phyloP scores from a whole-genome alignment of 2,329 filamentous ascomycete species.

The Aplosporella prunicola region DNA sequence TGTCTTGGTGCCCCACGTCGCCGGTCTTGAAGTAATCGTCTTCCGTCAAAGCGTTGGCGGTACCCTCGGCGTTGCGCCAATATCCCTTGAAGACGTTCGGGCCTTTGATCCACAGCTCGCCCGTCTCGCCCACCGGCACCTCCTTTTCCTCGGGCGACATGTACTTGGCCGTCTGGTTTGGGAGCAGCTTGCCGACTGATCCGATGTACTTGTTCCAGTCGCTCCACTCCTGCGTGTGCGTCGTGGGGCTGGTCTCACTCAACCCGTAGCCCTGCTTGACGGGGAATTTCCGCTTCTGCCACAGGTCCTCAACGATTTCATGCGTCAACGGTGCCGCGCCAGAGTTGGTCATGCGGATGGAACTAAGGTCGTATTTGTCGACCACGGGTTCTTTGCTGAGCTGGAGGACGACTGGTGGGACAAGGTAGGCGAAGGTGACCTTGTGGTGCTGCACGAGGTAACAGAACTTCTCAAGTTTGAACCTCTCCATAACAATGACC shows the following conservation, averaged over 20 bases:
- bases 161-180: constrained; percentile 74
- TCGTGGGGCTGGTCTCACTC: constrained; percentile 74
- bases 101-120: constrained; percentile 59
- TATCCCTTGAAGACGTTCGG: constrained; percentile 77
- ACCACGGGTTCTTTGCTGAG: constrained; percentile 72
- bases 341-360: constrained; percentile 73
- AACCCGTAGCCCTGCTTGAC: constrained; percentile 92
- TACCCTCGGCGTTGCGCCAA: constrained; percentile 62
- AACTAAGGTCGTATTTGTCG: constrained; percentile 69
- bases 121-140: constrained; percentile 50
- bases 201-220: constrained; percentile 72
- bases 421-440: constrained; percentile 71
- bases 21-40: constrained; percentile 89
- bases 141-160: constrained; percentile 54
- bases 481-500: constrained; percentile 65
- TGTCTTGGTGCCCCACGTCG: constrained; percentile 72
- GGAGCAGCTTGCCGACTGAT: constrained; percentile 65
- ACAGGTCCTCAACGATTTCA: constrained; percentile 69
- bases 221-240: constrained; percentile 62
- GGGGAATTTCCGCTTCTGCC: constrained; percentile 62
- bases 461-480: constrained; percentile 75
- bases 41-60: constrained; percentile 57
- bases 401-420: constrained; percentile 72
- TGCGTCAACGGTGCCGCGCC: constrained; percentile 76
- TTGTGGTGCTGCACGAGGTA: constrained; percentile 62